phyloP scores from a whole-genome alignment of 768 basidiomycete species.

The Termitomyces sp. region DNA sequence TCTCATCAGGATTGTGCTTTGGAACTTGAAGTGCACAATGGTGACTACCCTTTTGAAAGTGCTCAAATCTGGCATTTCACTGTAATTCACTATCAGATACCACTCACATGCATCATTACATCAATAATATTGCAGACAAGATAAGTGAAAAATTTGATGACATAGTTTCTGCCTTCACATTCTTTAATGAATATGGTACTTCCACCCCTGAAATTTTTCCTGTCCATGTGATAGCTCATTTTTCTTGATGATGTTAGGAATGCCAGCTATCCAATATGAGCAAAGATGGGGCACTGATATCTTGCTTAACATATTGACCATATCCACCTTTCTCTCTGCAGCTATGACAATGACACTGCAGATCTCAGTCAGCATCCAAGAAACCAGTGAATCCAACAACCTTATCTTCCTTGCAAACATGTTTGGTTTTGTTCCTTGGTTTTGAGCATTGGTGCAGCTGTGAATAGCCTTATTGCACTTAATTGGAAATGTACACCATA shows the following conservation, averaged over 20 bases:
- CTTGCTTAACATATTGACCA: slow-evolving; percentile 13
- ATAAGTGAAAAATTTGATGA: slow-evolving; percentile 9
- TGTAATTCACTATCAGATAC: neutral
- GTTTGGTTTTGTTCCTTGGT: slow-evolving; percentile 21
- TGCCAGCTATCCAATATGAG: slow-evolving; percentile 18
- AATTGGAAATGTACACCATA: slow-evolving; percentile 19
- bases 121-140: slow-evolving; percentile 13
- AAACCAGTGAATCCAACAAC: neutral
- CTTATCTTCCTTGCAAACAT: slow-evolving; percentile 14
- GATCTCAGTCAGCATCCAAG: slow-evolving; percentile 7
- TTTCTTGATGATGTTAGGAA: slow-evolving; percentile 5
- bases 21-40: slow-evolving; percentile 6
- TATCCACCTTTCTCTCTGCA: slow-evolving; percentile 24
- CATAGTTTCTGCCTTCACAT: slow-evolving; percentile 5
- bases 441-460: slow-evolving; percentile 19
- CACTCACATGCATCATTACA: slow-evolving; percentile 7
- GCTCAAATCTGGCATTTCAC: neutral
- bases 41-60: neutral
- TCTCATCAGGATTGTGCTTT: slow-evolving; percentile 11
- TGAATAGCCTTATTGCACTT: slow-evolving; percentile 19
- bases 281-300: slow-evolving; percentile 11
- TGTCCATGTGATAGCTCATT: neutral
- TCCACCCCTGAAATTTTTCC: neutral
- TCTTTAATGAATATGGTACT: slow-evolving; percentile 15
- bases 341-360: slow-evolving; percentile 21